These are phyloP conservation scores for Teunomyces panamensis DNA, from an alignment of 805 yeast species.

Conservation along the genomic window DNA sequence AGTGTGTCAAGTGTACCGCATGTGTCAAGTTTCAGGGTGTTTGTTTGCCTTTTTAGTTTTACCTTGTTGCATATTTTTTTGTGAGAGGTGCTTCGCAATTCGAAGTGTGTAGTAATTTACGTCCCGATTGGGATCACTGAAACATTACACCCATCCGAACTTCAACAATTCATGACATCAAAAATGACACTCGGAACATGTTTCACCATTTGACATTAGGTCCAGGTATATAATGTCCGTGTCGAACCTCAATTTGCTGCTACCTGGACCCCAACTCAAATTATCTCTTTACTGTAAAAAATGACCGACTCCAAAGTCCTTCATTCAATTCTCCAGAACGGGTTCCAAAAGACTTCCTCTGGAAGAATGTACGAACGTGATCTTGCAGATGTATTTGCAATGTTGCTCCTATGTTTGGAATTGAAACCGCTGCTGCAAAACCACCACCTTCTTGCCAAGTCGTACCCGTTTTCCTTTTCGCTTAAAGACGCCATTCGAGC, in stretches of 20 bases:
- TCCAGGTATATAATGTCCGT: background rate
- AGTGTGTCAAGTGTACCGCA: no score
- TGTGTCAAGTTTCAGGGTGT: no score
- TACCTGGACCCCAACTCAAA: no score
- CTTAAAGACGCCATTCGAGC: constrained; percentile 47
- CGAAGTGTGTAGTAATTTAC: background rate
- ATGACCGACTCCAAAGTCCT: constrained; percentile 2
- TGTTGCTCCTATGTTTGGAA: constrained; percentile 41
- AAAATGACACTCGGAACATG: background rate
- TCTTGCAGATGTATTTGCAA: constrained; percentile 56
- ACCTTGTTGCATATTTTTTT: background rate
- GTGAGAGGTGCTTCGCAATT: background rate
- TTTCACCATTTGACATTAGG: background rate
- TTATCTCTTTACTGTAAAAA: background rate
- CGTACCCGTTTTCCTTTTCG: constrained; percentile 53
- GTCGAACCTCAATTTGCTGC: background rate
- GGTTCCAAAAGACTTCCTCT: constrained; percentile 48
- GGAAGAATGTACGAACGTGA: constrained; percentile 57
- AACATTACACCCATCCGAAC: background rate
- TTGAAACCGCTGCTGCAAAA: constrained; percentile 9
- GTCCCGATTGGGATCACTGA: background rate
- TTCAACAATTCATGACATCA: background rate
- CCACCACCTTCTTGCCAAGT: constrained; percentile 16
- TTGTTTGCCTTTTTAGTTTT: no score
- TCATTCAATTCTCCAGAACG: constrained; percentile 43